These are phyloP conservation scores for Talaromyces borbonicus DNA, from an alignment of 495 filamentous ascomycete species.

Conservation along the genomic window DNA sequence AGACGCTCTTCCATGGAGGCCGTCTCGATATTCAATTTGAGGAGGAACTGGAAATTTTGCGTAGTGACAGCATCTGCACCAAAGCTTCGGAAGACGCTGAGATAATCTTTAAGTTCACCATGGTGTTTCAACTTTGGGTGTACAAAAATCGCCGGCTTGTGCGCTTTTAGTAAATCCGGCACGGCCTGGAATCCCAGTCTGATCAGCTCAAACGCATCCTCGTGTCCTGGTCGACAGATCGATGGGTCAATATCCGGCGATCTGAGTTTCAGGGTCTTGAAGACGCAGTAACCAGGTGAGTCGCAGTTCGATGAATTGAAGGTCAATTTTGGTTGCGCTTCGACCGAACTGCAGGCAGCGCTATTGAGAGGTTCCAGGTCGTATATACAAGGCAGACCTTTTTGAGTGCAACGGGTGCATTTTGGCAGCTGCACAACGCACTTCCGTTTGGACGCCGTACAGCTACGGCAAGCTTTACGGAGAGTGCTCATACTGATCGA, in stretches of 20 bases:
- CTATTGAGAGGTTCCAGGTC: not conserved
- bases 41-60: not conserved
- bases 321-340: not conserved
- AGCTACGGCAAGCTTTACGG: slow-evolving; percentile 1
- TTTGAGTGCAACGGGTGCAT: slow-evolving; percentile 1
- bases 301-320: slow-evolving; percentile 1
- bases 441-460: not conserved
- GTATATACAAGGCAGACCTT: not conserved
- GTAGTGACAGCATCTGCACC: not conserved
- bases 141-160: not conserved
- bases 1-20: not conserved
- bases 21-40: not conserved
- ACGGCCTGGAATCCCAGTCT: not conserved
- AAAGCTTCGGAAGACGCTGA: not conserved
- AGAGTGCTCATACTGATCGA: not conserved
- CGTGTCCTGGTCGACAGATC: not conserved
- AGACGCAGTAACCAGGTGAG: not conserved
- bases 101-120: not conserved
- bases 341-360: not conserved
- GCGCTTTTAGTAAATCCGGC: not conserved
- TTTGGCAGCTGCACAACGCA: slow-evolving; percentile 2
- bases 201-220: not conserved
- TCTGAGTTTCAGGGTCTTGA: not conserved
- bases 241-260: not conserved
- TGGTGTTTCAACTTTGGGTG: not conserved